Evolutionary conservation across 306 rosid species (phyloP).

Genomic region (Citrullus colocynthis): DNA sequence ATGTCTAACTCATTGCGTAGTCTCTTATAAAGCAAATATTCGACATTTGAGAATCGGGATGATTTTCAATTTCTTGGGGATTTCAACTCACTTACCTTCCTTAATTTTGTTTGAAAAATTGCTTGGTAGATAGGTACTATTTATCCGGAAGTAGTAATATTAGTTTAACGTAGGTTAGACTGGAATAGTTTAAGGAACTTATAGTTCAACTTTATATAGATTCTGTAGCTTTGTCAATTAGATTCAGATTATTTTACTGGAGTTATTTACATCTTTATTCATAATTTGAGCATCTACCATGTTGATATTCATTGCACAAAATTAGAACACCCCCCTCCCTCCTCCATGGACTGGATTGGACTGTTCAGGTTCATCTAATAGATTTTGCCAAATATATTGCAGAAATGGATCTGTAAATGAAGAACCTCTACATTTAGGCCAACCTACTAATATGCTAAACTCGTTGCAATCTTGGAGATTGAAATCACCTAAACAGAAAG

Average conservation of each 20-base stretch:
- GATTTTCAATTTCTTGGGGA: neutral
- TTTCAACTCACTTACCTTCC: neutral
- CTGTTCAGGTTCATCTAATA: neutral
- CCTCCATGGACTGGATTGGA: neutral
- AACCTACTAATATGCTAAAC: constrained; percentile 32
- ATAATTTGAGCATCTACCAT: neutral
- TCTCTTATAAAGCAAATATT: neutral
- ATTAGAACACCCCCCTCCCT: too few species aligned
- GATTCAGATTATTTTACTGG: neutral
- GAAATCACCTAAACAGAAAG: constrained; percentile 31
- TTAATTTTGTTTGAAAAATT: neutral
- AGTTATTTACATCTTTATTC: neutral
- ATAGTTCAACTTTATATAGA: neutral
- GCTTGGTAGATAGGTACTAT: neutral
- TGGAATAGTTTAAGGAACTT: neutral
- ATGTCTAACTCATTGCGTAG: neutral
- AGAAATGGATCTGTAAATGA: constrained; percentile 6
- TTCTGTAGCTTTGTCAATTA: neutral
- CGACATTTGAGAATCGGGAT: neutral
- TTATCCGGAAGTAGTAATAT: neutral
- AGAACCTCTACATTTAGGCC: constrained; percentile 22
- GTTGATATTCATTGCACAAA: neutral
- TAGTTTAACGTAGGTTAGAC: neutral
- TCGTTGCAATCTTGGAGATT: constrained; percentile 29
- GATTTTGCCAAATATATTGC: neutral